Conservation (phyloP, 164 flowering plant species). For the Kingdonia uniflora region DNA sequence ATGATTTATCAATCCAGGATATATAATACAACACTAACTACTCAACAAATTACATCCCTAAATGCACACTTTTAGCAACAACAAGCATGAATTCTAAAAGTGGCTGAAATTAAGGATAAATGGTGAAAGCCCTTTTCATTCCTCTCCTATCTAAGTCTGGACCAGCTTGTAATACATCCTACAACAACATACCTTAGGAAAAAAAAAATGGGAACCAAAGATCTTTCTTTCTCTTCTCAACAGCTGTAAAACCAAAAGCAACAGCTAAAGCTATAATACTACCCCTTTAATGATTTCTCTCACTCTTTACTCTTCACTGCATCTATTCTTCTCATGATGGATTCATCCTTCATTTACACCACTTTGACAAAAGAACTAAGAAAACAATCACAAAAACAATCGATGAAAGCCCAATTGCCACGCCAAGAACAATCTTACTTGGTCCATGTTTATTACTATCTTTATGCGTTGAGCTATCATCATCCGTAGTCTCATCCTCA, state of each 20-base stretch:
- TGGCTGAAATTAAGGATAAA: too few species aligned
- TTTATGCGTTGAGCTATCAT: constrained; percentile 10
- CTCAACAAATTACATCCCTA: too few species aligned
- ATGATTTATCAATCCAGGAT: too few species aligned
- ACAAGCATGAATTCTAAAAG: too few species aligned
- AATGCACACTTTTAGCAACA: too few species aligned
- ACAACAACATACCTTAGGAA: background rate
- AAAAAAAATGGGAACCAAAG: constrained; percentile 12
- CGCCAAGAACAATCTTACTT: constrained; percentile 82
- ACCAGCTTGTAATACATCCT: constrained; percentile 6
- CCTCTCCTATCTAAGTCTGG: too few species aligned
- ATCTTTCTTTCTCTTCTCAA: constrained; percentile 3
- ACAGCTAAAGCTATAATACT: constrained; percentile 13
- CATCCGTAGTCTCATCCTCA: constrained; percentile 19
- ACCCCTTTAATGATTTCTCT: constrained; percentile 14
- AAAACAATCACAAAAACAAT: constrained; percentile 77
- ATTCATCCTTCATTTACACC: constrained; percentile 39
- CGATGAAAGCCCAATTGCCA: constrained; percentile 81
- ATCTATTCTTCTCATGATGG: constrained; percentile 11
- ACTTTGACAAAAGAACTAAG: constrained; percentile 57
- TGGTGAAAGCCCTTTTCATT: too few species aligned
- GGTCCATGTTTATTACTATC: constrained; percentile 52
- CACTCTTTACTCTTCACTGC: constrained; percentile 2
- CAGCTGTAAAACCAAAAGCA: constrained; percentile 10
- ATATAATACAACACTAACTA: too few species aligned